A percentile compares a stretch with the other conserved stretches of the same genome.
Conservation (phyloP, 176 grass and related monocot genomes). For the Rhynchospora tenuis region DNA sequence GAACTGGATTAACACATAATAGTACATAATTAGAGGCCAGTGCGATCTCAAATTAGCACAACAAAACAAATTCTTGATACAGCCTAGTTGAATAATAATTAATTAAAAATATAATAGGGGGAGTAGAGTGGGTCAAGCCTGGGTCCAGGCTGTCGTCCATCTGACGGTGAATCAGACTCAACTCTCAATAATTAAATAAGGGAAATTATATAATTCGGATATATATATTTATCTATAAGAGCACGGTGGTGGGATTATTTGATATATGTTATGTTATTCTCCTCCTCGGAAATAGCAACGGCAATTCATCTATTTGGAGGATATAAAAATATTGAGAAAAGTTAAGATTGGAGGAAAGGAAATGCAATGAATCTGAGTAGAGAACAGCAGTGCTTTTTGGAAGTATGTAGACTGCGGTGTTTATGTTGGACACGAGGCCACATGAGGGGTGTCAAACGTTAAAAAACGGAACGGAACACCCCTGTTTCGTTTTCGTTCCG, state of each 20-base stretch:
- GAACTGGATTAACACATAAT: neutral
- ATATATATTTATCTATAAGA: neutral
- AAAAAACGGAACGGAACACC: too few relatives aligned
- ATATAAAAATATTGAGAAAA: neutral
- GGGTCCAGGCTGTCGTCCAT: conserved; percentile 16
- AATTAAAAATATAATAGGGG: neutral
- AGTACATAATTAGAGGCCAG: neutral
- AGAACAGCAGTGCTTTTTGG: too few relatives aligned
- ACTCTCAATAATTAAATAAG: neutral
- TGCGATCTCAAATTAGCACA: neutral
- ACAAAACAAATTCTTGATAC: neutral
- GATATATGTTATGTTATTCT: neutral
- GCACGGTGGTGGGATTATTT: neutral
- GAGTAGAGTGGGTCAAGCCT: neutral
- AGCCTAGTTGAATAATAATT: neutral
- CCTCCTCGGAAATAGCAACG: neutral
- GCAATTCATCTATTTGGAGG: neutral
- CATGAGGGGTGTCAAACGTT: too few relatives aligned
- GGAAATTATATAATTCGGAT: too few relatives aligned
- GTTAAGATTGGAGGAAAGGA: neutral
- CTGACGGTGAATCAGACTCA: neutral
- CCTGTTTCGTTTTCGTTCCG: too few relatives aligned
- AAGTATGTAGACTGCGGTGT: too few relatives aligned
- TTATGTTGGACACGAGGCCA: too few relatives aligned
- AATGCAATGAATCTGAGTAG: neutral